Conservation (phyloP, 2,329 filamentous ascomycete species). For the Sordariomycetes sp. region DNA sequence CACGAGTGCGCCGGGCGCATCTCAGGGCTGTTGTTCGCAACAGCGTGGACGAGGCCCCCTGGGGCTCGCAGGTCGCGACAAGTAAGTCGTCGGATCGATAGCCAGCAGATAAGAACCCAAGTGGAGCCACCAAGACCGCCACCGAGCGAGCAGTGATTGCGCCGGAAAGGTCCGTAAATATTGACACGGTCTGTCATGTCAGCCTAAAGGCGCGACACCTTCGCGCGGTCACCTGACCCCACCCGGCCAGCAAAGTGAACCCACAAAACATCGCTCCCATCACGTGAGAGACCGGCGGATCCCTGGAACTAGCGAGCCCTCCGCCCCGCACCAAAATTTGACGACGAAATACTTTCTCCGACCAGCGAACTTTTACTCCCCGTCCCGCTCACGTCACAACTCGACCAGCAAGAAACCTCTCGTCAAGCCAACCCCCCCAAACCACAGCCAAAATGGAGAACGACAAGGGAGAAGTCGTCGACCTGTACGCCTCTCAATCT, state of each 20-base stretch:
- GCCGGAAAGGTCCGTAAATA: not conserved
- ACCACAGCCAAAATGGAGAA: slow-evolving; percentile 79
- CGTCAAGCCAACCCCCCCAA: slow-evolving; percentile 11
- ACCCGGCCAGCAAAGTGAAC: not conserved
- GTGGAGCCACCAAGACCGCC: not conserved
- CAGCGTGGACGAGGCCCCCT: not conserved
- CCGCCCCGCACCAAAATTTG: slow-evolving; percentile 5
- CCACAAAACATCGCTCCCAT: not conserved
- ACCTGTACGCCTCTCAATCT: slow-evolving; percentile 62
- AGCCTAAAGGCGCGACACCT: not conserved
- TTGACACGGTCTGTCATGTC: not conserved
- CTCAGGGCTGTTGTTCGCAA: slow-evolving; percentile 1
- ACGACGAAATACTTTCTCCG: slow-evolving; percentile 1
- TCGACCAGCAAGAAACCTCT: not conserved
- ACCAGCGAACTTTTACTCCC: not conserved
- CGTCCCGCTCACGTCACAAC: not conserved
- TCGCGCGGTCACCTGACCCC: slow-evolving; percentile 3
- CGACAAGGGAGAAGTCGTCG: slow-evolving; percentile 99
- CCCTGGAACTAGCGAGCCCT: not conserved
- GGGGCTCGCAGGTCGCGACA: not conserved
- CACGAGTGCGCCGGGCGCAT: slow-evolving; percentile 5
- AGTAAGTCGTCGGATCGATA: not conserved
- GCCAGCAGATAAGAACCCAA: not conserved
- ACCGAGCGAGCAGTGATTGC: not conserved
- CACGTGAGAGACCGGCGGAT: not conserved